A percentile compares a stretch with the other conserved stretches of the same genome.
phyloP scores from a whole-genome alignment of 306 rosid genomes.

The Vigna angularis region DNA sequence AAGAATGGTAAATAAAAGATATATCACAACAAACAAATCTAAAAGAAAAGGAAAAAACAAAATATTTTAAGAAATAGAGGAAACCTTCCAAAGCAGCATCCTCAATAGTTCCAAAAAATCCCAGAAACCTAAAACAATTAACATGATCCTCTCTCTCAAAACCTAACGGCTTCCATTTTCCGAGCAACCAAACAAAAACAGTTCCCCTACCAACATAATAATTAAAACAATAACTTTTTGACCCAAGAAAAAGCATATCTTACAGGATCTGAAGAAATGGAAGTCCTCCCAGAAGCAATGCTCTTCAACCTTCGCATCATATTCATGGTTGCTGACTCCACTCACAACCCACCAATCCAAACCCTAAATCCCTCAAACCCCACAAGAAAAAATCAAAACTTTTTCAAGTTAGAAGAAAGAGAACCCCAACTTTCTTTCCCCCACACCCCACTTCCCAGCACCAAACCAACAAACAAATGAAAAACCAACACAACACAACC shows the following conservation, averaged over 20 bases:
- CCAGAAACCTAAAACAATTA: not conserved
- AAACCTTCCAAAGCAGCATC: not conserved
- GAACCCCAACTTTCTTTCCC: not conserved
- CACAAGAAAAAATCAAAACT: not conserved
- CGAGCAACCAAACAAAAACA: not conserved
- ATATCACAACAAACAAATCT: not conserved
- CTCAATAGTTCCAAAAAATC: not conserved
- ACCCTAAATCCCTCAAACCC: conserved; percentile 55
- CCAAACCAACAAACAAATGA: not conserved
- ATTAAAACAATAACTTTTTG: conserved; percentile 15
- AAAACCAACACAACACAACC: not conserved
- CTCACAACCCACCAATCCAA: conserved; percentile 40
- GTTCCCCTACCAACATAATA: not conserved
- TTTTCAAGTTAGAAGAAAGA: not conserved
- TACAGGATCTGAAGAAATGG: conserved; percentile 94
- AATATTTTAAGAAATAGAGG: not conserved
- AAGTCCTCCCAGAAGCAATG: conserved; percentile 96
- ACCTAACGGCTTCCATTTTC: not conserved
- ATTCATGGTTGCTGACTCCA: conserved; percentile 48
- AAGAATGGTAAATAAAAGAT: not conserved
- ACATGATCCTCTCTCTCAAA: not conserved
- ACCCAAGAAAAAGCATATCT: conserved; percentile 22
- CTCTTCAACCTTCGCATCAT: conserved; percentile 96
- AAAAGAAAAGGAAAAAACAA: too few relatives aligned
- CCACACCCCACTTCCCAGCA: not conserved